Conservation (phyloP, 1,284 basidiomycete genomes). For the Moesziomyces parantarcticus region DNA sequence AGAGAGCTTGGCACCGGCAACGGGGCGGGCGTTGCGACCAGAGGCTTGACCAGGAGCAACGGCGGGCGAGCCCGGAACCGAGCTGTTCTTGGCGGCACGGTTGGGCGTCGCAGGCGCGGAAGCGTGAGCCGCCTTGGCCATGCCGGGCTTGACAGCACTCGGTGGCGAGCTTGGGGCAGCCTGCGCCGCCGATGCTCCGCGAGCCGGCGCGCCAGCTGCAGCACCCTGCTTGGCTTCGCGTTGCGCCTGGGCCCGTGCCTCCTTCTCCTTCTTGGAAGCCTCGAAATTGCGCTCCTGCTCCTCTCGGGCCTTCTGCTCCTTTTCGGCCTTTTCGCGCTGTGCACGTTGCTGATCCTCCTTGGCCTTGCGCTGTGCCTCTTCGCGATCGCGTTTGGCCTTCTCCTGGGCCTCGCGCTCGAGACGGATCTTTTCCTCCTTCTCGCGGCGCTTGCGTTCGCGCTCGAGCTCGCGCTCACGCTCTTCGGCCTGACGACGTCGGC, state of each 20-base stretch:
- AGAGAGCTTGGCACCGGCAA: conserved; percentile 13
- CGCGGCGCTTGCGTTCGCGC: conserved; percentile 75
- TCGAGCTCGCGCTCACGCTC: conserved; percentile 70
- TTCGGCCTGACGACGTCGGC: conserved; percentile 73
- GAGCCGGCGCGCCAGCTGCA: conserved; percentile 17
- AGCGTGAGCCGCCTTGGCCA: conserved; percentile 16
- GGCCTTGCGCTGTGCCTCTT: conserved; percentile 61
- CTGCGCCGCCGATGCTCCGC: conserved; percentile 9
- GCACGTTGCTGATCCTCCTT: conserved; percentile 71
- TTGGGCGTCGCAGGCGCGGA: conserved; percentile 27
- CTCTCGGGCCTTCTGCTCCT: conserved; percentile 43
- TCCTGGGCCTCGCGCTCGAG: conserved; percentile 66
- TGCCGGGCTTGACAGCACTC: conserved; percentile 14
- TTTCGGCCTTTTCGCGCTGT: conserved; percentile 68
- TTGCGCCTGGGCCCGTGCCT: conserved; percentile 67
- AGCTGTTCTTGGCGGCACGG: conserved; percentile 28
- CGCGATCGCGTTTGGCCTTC: conserved; percentile 70
- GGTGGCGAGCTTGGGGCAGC: conserved; percentile 26
- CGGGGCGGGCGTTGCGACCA: conserved; percentile 13
- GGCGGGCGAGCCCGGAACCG: conserved; percentile 33
- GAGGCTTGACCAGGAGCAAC: conserved; percentile 14
- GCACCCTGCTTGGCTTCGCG: conserved; percentile 70
- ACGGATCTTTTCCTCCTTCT: conserved; percentile 76
- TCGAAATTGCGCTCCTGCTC: conserved; percentile 48
- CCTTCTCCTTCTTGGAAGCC: conserved; percentile 48